Base-by-base conservation (phyloP, 2,329 filamentous ascomycete species). In the Aspergillus unguis region DNA sequence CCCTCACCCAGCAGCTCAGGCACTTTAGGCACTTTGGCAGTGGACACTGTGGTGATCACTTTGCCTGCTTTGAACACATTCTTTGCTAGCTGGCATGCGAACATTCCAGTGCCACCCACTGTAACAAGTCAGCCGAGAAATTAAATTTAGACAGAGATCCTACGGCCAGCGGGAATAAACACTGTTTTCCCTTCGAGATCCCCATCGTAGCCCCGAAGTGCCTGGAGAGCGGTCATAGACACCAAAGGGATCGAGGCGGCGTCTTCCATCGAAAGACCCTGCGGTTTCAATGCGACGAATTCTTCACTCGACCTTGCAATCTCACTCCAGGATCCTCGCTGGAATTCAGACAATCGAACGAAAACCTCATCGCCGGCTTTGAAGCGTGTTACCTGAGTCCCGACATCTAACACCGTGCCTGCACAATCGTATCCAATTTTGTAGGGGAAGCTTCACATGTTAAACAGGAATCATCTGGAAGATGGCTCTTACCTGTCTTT, bases 1-100 rank as follows among this genome's bases (percentile, higher is more conserved):
- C 74, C 76, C 0, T 72, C 62, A 1, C 74, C 74, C 6, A 77
- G 60, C 5, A 74, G 58, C 51, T 72, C 57, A 38, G 74, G 71
- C 0, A 81, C 75, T 25, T 76, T 67, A 0, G 66, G 55, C 31
- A 83, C 52, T 63, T 83, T 83, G 7, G 71, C 54, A 25, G 79
- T 81, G 3, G 80, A 82, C 0, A 79, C 77, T 0, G 79, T 81
- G 0, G 78, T 72, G 42, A 83, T 76, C 49, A 83, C 67, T 43
- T 68, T 73, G 0, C 62, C 62, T 1, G 75, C 80, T 0, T 75
- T 71, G 44, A 78, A 81, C 2, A 77, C 70, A 29, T 78, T 77
- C 58, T 77, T 79, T 3, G 79, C 75, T 2, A 82, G 62, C 63
- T 83, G 79, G 27, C 77, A 71, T 0, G 67, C 76, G 27, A 75